Base-by-base conservation (phyloP, 768 basidiomycete genomes). In the Naganishia vishniacii region DNA sequence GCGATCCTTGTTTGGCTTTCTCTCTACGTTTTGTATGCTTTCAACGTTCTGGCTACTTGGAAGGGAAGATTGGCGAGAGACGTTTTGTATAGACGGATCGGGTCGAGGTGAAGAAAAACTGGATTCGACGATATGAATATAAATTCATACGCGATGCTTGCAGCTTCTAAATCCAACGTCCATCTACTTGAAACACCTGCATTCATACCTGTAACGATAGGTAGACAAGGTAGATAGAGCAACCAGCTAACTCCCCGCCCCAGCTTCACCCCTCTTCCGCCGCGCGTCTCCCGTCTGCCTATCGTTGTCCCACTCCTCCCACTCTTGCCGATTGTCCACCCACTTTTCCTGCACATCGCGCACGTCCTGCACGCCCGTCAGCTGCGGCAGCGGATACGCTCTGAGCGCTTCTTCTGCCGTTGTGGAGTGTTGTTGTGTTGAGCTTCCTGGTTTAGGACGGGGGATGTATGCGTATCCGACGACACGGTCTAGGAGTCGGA, bases 391-490 rank as follows among this genome's bases (percentile, higher is more conserved):
- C 2, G 58, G 58, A n/a, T 60, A 58, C 48, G 66, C 34, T 20
- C 26, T 26, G 31, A 62, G 42, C 6, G 31, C 48, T 79, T 68
- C 84, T 84, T 16, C 82, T 66, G 9, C 45, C 67, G 64, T 64
- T 61, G 20, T 62, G 20, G 46, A 15, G 3, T 9, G n/a, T 25
- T 15, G 26, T 59, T 48, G 31, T 48, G 51, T 0, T 82, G 75
- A 0, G 81, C 65, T n/a, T n/a, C n/a, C 0, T 64, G 32, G 0
- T 26, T 79, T 71, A 0, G 82, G 78, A 11, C 67, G 67, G 0
- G 91, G 90, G 4, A 92, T 81, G 68, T 89, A 95, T 11, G 95
- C 82, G 78, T 90, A 93, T 16, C 95, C 95, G 0, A 89, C 89
- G 0, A 91, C 91, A 64, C 89, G 86, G 77, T 99, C 95, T 68